These are phyloP conservation scores for Gliomastix tumulicola DNA, from an alignment of 2,329 filamentous ascomycete genomes.

Conservation along the genomic window DNA sequence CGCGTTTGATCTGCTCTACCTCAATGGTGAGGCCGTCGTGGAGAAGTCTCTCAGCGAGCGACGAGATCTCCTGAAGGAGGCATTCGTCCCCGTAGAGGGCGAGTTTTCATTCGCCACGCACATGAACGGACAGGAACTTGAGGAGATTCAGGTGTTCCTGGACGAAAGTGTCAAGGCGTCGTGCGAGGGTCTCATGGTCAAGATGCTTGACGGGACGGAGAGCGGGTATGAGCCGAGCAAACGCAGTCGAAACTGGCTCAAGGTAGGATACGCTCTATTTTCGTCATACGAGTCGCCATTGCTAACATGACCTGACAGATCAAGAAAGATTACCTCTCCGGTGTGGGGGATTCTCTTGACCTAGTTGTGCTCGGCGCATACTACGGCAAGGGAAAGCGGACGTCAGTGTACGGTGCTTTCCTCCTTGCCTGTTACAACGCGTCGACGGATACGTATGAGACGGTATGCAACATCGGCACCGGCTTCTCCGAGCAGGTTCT, in stretches of 20 bases:
- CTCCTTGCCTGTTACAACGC: conserved; percentile 90
- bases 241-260: conserved; percentile 96
- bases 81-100: conserved; percentile 74
- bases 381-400: conserved; percentile 89
- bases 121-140: conserved; percentile 81
- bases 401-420: conserved; percentile 92
- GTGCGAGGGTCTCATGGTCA: conserved; percentile 97
- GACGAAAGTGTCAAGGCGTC: conserved; percentile 94
- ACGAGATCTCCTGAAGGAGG: conserved; percentile 63
- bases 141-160: conserved; percentile 86
- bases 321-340: conserved; percentile 95
- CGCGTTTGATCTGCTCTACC: conserved; percentile 88
- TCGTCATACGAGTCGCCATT: no score
- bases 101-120: conserved; percentile 87
- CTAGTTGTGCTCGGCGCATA: conserved; percentile 95
- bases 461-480: conserved; percentile 96
- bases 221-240: conserved; percentile 95
- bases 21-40: conserved; percentile 86
- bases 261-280: no score
- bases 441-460: conserved; percentile 76
- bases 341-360: conserved; percentile 91
- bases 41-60: conserved; percentile 81
- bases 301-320: conserved; percentile 45
- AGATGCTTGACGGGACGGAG: conserved; percentile 92
- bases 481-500: conserved; percentile 93